phyloP scores from a whole-genome alignment of 257 asterid genomes.

The Solanum phureja region DNA sequence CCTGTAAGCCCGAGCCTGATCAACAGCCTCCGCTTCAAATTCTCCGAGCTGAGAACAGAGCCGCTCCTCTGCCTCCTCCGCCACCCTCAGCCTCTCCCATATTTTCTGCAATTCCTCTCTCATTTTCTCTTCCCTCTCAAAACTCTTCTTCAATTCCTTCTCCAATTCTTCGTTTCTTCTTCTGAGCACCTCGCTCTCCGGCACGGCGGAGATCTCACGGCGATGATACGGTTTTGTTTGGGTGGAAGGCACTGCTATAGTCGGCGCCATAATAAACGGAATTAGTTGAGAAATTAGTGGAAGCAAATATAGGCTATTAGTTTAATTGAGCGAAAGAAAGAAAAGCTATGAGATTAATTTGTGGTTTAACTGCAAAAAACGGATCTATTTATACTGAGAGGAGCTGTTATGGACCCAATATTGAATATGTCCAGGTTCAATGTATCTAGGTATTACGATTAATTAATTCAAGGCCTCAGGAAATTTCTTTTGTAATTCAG shows the following conservation, averaged over 20 bases:
- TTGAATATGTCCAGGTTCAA: not conserved
- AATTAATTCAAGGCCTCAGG: not conserved
- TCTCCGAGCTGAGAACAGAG: conserved; percentile 77
- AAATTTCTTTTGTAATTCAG: not conserved
- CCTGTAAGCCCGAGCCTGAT: conserved; percentile 47
- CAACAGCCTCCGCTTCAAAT: conserved; percentile 75
- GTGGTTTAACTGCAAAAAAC: not conserved
- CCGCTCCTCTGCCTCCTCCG: conserved; percentile 88
- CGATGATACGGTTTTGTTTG: not conserved
- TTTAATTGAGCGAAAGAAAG: not conserved
- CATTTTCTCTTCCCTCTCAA: conserved; percentile 53
- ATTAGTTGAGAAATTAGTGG: not conserved
- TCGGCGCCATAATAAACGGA: conserved; percentile 32
- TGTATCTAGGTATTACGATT: not conserved
- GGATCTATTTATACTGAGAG: not conserved
- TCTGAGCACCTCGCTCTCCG: conserved; percentile 27
- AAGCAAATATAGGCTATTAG: not conserved
- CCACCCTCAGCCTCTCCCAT: conserved; percentile 46
- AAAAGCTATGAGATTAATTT: not conserved
- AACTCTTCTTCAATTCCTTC: conserved; percentile 39
- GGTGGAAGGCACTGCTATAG: conserved; percentile 18
- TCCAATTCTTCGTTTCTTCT: conserved; percentile 66
- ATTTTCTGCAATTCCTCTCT: conserved; percentile 29
- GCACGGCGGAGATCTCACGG: not conserved
- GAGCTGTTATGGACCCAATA: not conserved